These are phyloP conservation scores for Phylloporus arenicola DNA, from an alignment of 768 basidiomycete genomes.

Conservation along the genomic window DNA sequence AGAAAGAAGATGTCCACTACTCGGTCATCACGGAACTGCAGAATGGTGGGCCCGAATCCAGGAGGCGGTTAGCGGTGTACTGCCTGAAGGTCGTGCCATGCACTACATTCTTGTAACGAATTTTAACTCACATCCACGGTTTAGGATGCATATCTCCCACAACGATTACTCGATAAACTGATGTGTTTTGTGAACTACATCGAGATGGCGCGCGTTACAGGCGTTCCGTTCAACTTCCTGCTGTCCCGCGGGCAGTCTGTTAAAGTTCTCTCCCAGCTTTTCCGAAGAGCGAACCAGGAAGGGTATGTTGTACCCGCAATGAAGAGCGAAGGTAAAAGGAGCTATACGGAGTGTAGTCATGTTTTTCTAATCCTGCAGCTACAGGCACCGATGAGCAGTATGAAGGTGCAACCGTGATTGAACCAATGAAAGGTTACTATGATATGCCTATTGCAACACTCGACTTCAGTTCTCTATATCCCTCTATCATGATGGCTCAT, in stretches of 20 bases:
- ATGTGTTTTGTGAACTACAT: slow-evolving; percentile 99
- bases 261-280: slow-evolving; percentile 96
- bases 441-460: slow-evolving; percentile 95
- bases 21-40: slow-evolving; percentile 98
- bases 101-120: not conserved
- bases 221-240: slow-evolving; percentile 97
- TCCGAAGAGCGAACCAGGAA: slow-evolving; percentile 85
- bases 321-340: slow-evolving; percentile 69
- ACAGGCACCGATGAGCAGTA: slow-evolving; percentile 92
- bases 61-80: slow-evolving; percentile 91
- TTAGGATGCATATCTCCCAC: slow-evolving; percentile 97
- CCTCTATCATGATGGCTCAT: slow-evolving; percentile 99
- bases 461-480: slow-evolving; percentile 97
- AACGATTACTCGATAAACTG: slow-evolving; percentile 91
- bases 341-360: not conserved
- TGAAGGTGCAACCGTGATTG: slow-evolving; percentile 98
- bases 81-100: slow-evolving; percentile 74
- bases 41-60: slow-evolving; percentile 91
- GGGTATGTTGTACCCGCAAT: slow-evolving; percentile 85
- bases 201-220: slow-evolving; percentile 99
- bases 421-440: slow-evolving; percentile 94
- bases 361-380: not conserved
- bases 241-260: slow-evolving; percentile 95
- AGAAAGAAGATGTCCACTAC: slow-evolving; percentile 98
- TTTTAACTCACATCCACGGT: slow-evolving; percentile 1